These are phyloP conservation scores for Fusarium albosuccineum DNA, from an alignment of 2,329 filamentous ascomycete genomes.

Conservation along the genomic window DNA sequence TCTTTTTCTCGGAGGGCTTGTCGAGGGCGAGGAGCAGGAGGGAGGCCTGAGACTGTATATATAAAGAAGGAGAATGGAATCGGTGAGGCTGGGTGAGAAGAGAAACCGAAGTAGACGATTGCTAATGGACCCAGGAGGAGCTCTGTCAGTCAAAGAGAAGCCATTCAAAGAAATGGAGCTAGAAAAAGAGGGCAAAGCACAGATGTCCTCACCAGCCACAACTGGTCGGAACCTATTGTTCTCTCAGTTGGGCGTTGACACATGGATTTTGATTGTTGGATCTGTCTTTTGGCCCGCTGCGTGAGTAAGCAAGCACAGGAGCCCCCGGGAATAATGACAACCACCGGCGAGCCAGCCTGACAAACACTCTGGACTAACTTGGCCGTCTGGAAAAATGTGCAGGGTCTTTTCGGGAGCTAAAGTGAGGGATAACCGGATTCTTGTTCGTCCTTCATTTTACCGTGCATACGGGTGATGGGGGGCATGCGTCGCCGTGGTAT, in stretches of 20 bases:
- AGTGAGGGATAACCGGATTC: slow-evolving; percentile 10
- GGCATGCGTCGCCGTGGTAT: slow-evolving; percentile 23
- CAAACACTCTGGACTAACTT: background rate
- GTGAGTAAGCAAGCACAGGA: background rate
- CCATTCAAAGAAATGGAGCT: slow-evolving; percentile 14
- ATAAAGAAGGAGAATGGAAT: background rate
- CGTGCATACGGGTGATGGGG: slow-evolving; percentile 40
- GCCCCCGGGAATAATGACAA: slow-evolving; percentile 16
- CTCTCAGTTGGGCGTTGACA: background rate
- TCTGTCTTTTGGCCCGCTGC: slow-evolving; percentile 18
- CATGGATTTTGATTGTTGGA: slow-evolving; percentile 22
- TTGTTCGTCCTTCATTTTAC: slow-evolving; percentile 42
- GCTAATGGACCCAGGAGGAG: slow-evolving; percentile 21
- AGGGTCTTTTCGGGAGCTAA: slow-evolving; percentile 21
- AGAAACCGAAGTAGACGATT: slow-evolving; percentile 15
- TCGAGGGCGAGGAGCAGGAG: background rate
- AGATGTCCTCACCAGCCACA: slow-evolving; percentile 35
- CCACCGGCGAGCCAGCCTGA: slow-evolving; percentile 6
- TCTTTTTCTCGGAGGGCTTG: background rate
- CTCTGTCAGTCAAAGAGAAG: slow-evolving; percentile 26
- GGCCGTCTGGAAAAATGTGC: slow-evolving; percentile 20
- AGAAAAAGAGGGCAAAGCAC: slow-evolving; percentile 17
- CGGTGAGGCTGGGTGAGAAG: slow-evolving; percentile 13
- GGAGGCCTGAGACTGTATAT: background rate
- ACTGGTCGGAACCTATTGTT: slow-evolving; percentile 12